phyloP scores from a whole-genome alignment of 2,329 filamentous ascomycete genomes.

The Calonectria pteridis region DNA sequence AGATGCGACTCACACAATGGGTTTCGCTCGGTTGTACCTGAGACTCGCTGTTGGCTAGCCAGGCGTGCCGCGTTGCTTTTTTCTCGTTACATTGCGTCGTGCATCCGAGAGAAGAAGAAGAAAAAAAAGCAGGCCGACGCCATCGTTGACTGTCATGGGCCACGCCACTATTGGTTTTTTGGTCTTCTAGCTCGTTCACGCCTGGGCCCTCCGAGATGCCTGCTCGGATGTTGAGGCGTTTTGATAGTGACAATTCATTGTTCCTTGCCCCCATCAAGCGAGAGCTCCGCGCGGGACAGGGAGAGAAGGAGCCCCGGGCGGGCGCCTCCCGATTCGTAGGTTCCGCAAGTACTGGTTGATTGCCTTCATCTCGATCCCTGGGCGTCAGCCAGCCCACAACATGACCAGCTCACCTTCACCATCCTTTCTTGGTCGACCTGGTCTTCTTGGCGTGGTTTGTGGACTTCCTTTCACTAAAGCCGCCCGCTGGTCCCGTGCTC shows the following conservation, averaged over 20 bases:
- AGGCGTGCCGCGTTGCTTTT: slow-evolving; percentile 14
- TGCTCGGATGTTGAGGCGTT: background rate
- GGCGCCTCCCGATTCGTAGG: slow-evolving; percentile 29
- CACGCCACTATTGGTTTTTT: slow-evolving; percentile 2
- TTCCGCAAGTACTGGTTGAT: slow-evolving; percentile 17
- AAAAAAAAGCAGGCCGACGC: slow-evolving; percentile 27
- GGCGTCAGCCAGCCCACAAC: slow-evolving; percentile 17
- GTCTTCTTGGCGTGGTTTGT: background rate
- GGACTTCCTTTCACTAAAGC: background rate
- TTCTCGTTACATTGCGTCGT: slow-evolving; percentile 29
- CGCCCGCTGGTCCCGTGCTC: background rate
- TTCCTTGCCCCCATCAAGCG: background rate
- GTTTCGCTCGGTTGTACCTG: slow-evolving; percentile 1
- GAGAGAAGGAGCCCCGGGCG: background rate
- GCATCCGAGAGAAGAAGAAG: slow-evolving; percentile 29
- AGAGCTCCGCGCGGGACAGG: background rate
- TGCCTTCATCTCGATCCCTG: slow-evolving; percentile 18
- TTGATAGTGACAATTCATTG: background rate
- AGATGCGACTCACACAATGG: slow-evolving; percentile 14
- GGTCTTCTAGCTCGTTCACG: background rate
- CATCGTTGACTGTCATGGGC: background rate
- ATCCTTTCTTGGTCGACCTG: background rate
- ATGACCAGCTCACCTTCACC: background rate
- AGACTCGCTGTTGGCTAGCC: slow-evolving; percentile 10
- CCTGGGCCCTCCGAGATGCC: background rate